Conservation (phyloP, 2,329 filamentous ascomycete genomes). For the Chaetomiaceae sp. region DNA sequence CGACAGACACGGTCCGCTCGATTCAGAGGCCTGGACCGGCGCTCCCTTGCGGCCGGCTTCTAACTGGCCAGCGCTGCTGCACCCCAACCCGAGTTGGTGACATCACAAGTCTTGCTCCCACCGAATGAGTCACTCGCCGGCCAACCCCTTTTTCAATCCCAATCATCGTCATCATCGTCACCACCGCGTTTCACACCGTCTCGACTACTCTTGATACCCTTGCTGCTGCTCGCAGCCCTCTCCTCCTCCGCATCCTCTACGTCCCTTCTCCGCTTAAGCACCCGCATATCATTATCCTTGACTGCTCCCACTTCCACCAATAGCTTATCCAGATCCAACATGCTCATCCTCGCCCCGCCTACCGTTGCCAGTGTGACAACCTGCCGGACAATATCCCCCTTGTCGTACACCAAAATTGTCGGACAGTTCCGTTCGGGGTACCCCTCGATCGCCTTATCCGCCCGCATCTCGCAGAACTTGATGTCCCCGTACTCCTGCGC, state of each 20-base stretch:
- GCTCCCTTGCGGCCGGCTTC: too few species aligned
- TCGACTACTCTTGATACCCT: constrained; percentile 37
- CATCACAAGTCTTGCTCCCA: background rate
- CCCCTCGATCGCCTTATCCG: constrained; percentile 88
- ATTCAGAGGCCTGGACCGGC: background rate
- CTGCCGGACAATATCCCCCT: constrained; percentile 88
- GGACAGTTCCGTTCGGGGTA: constrained; percentile 95
- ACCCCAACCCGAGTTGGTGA: background rate
- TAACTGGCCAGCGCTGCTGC: background rate
- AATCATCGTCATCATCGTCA: constrained; percentile 33
- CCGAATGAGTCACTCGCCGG: constrained; percentile 18
- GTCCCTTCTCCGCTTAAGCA: constrained; percentile 58
- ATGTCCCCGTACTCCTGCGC: constrained; percentile 85
- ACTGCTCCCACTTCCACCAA: constrained; percentile 80
- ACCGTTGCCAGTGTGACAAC: constrained; percentile 83
- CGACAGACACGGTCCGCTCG: too few species aligned
- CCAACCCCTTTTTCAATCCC: constrained; percentile 26
- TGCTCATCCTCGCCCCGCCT: constrained; percentile 64
- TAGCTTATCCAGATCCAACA: constrained; percentile 74
- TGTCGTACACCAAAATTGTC: constrained; percentile 86
- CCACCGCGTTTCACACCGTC: constrained; percentile 15
- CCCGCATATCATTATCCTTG: constrained; percentile 70
- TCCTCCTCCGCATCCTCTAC: constrained; percentile 60
- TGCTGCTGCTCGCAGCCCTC: constrained; percentile 36
- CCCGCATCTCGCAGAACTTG: constrained; percentile 96